Base-by-base conservation (phyloP, 2,329 filamentous ascomycete genomes). In the Clonostachys byssicola region DNA sequence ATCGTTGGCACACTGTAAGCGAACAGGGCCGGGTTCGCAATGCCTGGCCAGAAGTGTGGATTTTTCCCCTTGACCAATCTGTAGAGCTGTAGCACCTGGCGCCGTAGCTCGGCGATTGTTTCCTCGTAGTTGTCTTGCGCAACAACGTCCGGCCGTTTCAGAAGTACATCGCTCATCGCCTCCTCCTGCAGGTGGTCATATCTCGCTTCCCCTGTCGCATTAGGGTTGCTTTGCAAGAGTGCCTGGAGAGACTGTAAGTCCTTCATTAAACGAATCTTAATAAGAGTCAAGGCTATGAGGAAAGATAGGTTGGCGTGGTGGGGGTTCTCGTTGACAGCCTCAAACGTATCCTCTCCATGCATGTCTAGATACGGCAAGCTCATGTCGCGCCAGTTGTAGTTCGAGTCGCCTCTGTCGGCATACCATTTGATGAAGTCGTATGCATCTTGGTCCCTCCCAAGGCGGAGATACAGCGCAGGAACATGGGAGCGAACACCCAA, bases 381-480 rank as follows among this genome's bases (percentile, higher is more conserved):
- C 45, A 49, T 48, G 41, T 62, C 35, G 0, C 40, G 49, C 52
- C 51, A 58, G 40, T 58, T 52, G 30, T 59, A 56, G 13, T 56
- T 17, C 0, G 38, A 4, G 0, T 48, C 12, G 1, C 46, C 50
- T 2, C 43, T 49, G 0, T 53, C 59, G 0, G 53, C 59, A 48
- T 58, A 65, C 60, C 63, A 66, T 53, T 63, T 70, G 4, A 66
- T 42, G 36, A 73, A 72, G 46, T 73, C 68, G 50, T 75, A 75
- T 53, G 65, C 70, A n/a, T 75, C 73, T 53, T 80, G 74, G 47
- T 80, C 75, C 40, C 56, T 61, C 17, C 66, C 65, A 7, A 80
- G 62, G 4, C 74, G 68, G 13, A 81, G 54, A 47, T 71, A 63
- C 10, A 74, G 40, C 1, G 55, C 51, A 0, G 77, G 75, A 0